These are phyloP conservation scores for Naganishia kalamii DNA, from an alignment of 768 basidiomycete species.

Conservation along the genomic window DNA sequence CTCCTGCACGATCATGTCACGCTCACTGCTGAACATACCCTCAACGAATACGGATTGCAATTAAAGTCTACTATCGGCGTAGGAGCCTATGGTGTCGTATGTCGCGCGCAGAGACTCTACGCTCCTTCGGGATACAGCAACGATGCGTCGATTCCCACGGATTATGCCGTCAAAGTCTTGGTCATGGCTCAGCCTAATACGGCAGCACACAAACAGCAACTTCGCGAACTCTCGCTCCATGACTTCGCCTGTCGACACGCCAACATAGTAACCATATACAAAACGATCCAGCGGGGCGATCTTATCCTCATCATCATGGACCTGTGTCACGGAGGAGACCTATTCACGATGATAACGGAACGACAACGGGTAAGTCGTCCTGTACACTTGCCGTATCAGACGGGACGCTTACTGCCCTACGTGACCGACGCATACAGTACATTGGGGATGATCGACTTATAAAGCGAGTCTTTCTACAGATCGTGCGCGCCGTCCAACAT, in stretches of 20 bases:
- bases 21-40: slow-evolving; percentile 9
- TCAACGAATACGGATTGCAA: not conserved
- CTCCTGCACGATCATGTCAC: not conserved
- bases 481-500: slow-evolving; percentile 87
- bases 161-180: slow-evolving; percentile 68
- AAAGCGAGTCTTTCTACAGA: slow-evolving; percentile 82
- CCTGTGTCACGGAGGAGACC: slow-evolving; percentile 80
- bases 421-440: slow-evolving; percentile 57
- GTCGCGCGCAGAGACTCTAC: slow-evolving; percentile 40
- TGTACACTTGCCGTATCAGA: not conserved
- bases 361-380: slow-evolving; percentile 45
- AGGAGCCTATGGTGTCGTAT: not conserved
- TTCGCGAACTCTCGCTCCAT: slow-evolving; percentile 60
- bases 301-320: slow-evolving; percentile 81
- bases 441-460: slow-evolving; percentile 78
- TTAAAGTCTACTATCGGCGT: not conserved
- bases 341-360: slow-evolving; percentile 76
- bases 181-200: slow-evolving; percentile 55
- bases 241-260: slow-evolving; percentile 49
- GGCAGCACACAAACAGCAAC: slow-evolving; percentile 49
- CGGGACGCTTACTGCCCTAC: not conserved
- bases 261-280: slow-evolving; percentile 64
- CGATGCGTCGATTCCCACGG: slow-evolving; percentile 56
- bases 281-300: slow-evolving; percentile 56
- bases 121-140: slow-evolving; percentile 42